Evolutionary conservation across 2,329 filamentous ascomycete genomes (phyloP), one percentile per base, ranked within the genome.

Genomic region (Torrubiellomyces zombiae): DNA sequence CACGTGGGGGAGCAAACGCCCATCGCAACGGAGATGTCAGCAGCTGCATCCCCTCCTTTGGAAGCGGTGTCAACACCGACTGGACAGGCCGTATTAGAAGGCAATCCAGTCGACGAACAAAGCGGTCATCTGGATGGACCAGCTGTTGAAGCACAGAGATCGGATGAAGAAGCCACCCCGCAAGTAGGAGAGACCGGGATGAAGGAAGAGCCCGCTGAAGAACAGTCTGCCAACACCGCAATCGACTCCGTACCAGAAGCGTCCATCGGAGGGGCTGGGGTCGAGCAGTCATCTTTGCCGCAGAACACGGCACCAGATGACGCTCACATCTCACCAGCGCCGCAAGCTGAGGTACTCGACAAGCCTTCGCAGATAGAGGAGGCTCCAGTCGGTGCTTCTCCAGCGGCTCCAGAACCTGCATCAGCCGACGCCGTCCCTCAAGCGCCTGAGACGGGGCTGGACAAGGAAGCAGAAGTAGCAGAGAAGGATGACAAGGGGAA

Each of bases 111-210:
- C 6, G 56, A 62, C 35, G 28, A 61, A 18, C 48, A 61, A 13
- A 52, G 49, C n/a, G 53, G 48, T n/a, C n/a, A n/a, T n/a, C n/a
- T 38, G 60, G 2, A 51, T 61, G 35, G 47, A 54, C 2, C 57
- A 55, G 17, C 44, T 61, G 18, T n/a, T n/a, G n/a, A n/a, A n/a
- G n/a, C n/a, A n/a, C n/a, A n/a, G n/a, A n/a, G n/a, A n/a, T n/a
- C n/a, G n/a, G n/a, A n/a, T n/a, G n/a, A n/a, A n/a, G n/a, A n/a
- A n/a, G n/a, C n/a, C n/a, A n/a, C n/a, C n/a, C n/a, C n/a, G n/a
- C n/a, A n/a, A n/a, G n/a, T n/a, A n/a, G n/a, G n/a, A n/a, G 54
- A 58, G 29, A 40, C 35, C 7, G 28, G 30, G 18, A 25, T 34
- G 14, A 14, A 28, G 11, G 24, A 27, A 9, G 18, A 28, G 6